Conservation (phyloP, 2,329 filamentous ascomycete species). For the Amylocarpus encephaloides region DNA sequence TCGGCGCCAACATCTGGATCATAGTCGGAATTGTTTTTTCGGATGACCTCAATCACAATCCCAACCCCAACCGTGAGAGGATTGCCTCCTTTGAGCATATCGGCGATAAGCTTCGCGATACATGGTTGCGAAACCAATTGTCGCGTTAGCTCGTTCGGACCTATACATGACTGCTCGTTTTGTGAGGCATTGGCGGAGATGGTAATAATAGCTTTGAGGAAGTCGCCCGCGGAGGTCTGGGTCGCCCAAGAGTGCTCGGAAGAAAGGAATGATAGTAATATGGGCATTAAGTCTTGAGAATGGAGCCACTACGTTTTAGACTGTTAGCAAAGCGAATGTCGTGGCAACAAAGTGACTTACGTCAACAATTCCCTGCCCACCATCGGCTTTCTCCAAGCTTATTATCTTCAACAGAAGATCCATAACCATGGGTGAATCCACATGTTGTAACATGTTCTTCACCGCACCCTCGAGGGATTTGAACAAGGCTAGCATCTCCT, state of each 20-base stretch:
- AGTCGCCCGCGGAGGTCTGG: conserved; percentile 94
- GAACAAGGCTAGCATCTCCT: conserved; percentile 90
- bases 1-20: conserved; percentile 85
- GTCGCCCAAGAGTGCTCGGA: conserved; percentile 82
- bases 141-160: conserved; percentile 91
- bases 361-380: conserved; percentile 88
- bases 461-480: conserved; percentile 78
- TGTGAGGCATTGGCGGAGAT: conserved; percentile 98
- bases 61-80: conserved; percentile 92
- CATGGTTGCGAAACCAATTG: conserved; percentile 86
- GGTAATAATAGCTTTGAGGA: conserved; percentile 97
- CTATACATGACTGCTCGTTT: conserved; percentile 97
- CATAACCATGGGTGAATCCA: conserved; percentile 98
- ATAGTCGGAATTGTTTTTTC: conserved; percentile 99
- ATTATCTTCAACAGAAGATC: conserved; percentile 95
- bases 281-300: conserved; percentile 79
- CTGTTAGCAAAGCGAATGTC: conserved; percentile 1
- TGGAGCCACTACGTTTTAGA: conserved; percentile 71
- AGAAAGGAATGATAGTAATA: conserved; percentile 77
- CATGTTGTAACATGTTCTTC: conserved; percentile 79
- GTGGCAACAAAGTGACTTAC: conserved; percentile 43
- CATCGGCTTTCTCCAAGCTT: conserved; percentile 86
- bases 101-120: conserved; percentile 74
- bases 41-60: conserved; percentile 96
- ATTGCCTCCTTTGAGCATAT: conserved; percentile 92